Evolutionary conservation across 176 grass and related monocot genomes (phyloP), one percentile per base, ranked within the genome.

Genomic region (Dactylis glomerata): DNA sequence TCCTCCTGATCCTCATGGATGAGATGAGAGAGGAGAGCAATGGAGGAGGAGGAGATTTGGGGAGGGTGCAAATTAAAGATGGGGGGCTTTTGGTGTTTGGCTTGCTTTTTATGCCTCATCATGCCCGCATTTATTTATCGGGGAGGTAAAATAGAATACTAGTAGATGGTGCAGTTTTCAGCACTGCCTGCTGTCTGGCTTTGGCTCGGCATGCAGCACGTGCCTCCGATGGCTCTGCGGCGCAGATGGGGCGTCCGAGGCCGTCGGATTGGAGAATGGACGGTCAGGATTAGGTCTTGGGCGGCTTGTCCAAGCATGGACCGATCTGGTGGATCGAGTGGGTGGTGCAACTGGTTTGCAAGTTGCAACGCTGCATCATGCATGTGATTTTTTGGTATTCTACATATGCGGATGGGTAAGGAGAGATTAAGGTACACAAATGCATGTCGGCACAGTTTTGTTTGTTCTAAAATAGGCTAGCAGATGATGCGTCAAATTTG

Each of bases 1-100:
- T 82, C 92, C 82, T 79, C 81, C 95, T 90, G 83, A 97, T 97
- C 85, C 95, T 95, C 95, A 97, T 97, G 46, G 92, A 71, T 34
- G 88, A 47, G 73, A 81, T 59, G 51, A 38, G 51, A 75, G 56
- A 30, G 63, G 69, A 44, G 51, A 68, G 65, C 71, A 85, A 63
- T 30, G 67, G 61, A 27, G 68, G 36, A 50, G 84, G 49, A 83
- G 72, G 81, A 80, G 61, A 88, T 85, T 92, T 92, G 82, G 88
- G 85, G 87, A 89, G 86, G 85, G 74, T 94, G 90, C 90, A 97
- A 87, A 88, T 76, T 58, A 90, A 89, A 93, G 88, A 26, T 67
- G 59, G 77, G 77, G 76, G 59, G 68, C 78, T 87, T 90, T 87
- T 90, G 74, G 45, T 61, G 68, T 75, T 54, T 56, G 57, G 22